Conservation (phyloP, 495 filamentous ascomycete genomes). For the Amphirosellinia nigrospora region DNA sequence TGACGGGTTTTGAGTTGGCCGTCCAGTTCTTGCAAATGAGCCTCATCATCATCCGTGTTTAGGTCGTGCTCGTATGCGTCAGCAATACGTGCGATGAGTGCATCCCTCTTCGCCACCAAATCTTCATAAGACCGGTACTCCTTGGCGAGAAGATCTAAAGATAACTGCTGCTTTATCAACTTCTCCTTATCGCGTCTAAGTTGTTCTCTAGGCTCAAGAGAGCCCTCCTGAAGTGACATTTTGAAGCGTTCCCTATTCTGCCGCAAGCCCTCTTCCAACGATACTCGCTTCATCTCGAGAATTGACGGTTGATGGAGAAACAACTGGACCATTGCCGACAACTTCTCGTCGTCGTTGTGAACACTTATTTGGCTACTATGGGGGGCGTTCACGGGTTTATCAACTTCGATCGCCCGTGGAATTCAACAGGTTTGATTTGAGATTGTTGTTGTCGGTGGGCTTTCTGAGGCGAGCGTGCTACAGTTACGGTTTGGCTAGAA, state of each 20-base stretch:
- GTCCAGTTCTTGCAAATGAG: constrained; percentile 42
- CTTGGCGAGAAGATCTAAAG: constrained; percentile 37
- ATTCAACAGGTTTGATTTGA: constrained; percentile 12
- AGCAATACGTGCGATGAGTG: constrained; percentile 42
- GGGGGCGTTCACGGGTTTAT: constrained; percentile 22
- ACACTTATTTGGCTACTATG: constrained; percentile 16
- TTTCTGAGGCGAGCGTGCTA: constrained; percentile 33
- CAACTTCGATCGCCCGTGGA: constrained; percentile 21
- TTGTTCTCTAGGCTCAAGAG: constrained; percentile 40
- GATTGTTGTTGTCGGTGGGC: constrained; percentile 19
- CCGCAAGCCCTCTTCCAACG: constrained; percentile 36
- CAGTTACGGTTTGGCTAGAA: constrained; percentile 26
- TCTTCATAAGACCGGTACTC: constrained; percentile 40
- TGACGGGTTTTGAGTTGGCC: constrained; percentile 40
- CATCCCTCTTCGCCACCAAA: constrained; percentile 40
- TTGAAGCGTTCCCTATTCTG: constrained; percentile 45
- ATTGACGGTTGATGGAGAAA: constrained; percentile 42
- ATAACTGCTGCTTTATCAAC: constrained; percentile 41
- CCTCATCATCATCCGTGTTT: constrained; percentile 49
- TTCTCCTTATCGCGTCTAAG: constrained; percentile 45
- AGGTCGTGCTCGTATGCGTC: constrained; percentile 46
- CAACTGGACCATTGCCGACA: constrained; percentile 39
- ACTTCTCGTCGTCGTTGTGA: constrained; percentile 32
- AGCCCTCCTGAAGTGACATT: constrained; percentile 39
- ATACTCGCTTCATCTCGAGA: constrained; percentile 38